These are phyloP conservation scores for Mucor velutinosus DNA, from an alignment of 371 early-diverging fungal genomes.

Conservation along the genomic window DNA sequence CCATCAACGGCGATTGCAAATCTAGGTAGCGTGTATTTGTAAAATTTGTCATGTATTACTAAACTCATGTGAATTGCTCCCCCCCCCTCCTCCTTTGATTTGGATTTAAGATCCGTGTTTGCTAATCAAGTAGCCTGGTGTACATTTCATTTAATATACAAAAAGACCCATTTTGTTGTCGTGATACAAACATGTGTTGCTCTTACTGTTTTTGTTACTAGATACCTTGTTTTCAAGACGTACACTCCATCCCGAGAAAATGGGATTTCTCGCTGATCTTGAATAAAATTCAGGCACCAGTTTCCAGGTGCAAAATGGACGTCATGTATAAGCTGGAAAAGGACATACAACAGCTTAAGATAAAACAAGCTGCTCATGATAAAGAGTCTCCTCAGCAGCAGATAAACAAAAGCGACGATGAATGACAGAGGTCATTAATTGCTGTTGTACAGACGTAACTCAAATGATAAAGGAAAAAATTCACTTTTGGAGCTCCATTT, in stretches of 20 bases:
- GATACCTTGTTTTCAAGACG: background rate
- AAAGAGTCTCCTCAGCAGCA: background rate
- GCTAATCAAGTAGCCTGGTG: background rate
- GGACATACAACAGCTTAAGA: background rate
- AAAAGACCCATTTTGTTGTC: background rate
- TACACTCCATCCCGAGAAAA: background rate
- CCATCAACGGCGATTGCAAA: no score
- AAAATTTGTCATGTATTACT: background rate
- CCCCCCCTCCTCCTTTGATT: background rate
- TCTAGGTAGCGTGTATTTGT: no score
- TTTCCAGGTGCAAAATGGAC: background rate
- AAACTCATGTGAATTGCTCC: background rate
- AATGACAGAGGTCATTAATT: background rate
- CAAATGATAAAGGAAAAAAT: background rate
- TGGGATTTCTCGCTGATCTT: background rate
- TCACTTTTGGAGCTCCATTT: constrained; percentile 7
- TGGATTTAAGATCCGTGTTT: background rate
- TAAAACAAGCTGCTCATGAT: background rate
- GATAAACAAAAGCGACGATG: background rate
- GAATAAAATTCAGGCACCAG: background rate
- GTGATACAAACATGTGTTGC: background rate
- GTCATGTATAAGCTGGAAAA: background rate
- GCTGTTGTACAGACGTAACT: constrained; percentile 1
- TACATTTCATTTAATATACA: background rate
- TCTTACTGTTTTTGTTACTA: background rate